phyloP scores from a whole-genome alignment of 1,139 yeast genomes.

The Yamadazyma friedrichii region DNA sequence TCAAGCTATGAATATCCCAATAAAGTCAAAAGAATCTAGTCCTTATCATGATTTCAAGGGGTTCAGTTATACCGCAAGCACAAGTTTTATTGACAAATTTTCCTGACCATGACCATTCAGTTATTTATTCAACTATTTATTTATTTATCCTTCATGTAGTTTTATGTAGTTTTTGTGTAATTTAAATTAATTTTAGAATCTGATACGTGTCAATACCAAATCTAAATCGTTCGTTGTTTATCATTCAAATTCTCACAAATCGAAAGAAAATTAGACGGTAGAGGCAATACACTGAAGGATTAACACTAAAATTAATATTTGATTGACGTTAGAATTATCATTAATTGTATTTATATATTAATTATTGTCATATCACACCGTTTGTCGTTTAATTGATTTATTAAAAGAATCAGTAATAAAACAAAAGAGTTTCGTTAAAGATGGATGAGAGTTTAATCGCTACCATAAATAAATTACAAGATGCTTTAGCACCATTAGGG shows the following conservation, averaged over 20 bases:
- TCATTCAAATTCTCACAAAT: constrained; percentile 5
- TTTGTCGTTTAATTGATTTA: too few species aligned
- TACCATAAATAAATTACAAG: constrained; percentile 90
- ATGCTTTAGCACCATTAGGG: constrained; percentile 91
- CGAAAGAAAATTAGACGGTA: constrained; percentile 5
- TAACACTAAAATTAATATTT: too few species aligned
- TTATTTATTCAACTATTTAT: neutral
- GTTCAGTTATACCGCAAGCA: constrained; percentile 31
- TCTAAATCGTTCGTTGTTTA: neutral
- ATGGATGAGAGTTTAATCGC: constrained; percentile 92
- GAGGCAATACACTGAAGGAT: constrained; percentile 1
- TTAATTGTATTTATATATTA: neutral
- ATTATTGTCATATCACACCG: neutral
- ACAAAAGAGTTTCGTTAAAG: neutral
- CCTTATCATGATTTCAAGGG: constrained; percentile 20
- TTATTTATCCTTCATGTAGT: neutral
- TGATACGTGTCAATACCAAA: neutral
- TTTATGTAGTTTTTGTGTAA: neutral
- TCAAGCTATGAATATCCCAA: constrained; percentile 15
- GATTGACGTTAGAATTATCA: neutral
- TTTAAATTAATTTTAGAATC: neutral
- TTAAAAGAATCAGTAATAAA: neutral
- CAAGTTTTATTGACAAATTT: constrained; percentile 20
- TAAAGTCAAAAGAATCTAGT: constrained; percentile 1
- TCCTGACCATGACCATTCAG: neutral